phyloP scores from a whole-genome alignment of 352 stramenopile genomes.

The Phytopythium mirpurense region DNA sequence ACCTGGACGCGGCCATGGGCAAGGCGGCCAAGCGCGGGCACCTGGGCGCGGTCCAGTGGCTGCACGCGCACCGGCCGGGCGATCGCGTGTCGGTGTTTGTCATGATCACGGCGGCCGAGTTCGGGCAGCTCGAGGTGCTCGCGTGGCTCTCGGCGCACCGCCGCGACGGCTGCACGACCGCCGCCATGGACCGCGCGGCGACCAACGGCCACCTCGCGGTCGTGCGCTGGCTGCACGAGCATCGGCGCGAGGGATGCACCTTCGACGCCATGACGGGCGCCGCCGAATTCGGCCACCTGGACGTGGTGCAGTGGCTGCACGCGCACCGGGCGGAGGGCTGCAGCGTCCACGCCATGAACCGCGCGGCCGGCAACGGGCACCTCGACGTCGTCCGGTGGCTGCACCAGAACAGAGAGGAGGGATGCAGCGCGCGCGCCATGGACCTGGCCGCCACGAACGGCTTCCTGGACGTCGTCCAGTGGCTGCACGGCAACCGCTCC shows the following conservation, averaged over 20 bases:
- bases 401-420: conserved; percentile 26
- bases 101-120: conserved; percentile 29
- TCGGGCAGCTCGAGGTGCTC: conserved; percentile 25
- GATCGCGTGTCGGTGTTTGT: conserved; percentile 32
- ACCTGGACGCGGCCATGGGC: conserved; percentile 32
- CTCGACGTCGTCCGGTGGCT: conserved; percentile 45
- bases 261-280: conserved; percentile 34
- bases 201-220: conserved; percentile 31
- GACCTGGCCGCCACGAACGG: conserved; percentile 43
- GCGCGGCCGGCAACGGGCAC: conserved; percentile 36
- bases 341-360: conserved; percentile 36
- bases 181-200: conserved; percentile 34
- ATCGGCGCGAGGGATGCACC: conserved; percentile 32
- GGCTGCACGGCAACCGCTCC: conserved; percentile 32
- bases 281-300: conserved; percentile 24
- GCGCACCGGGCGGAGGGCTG: conserved; percentile 29
- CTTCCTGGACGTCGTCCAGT: conserved; percentile 42
- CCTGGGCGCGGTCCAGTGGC: conserved; percentile 23
- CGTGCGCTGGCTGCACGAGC: conserved; percentile 31
- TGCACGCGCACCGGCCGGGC: conserved; percentile 21
- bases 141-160: conserved; percentile 27
- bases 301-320: conserved; percentile 36
- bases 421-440: conserved; percentile 33
- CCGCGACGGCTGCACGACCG: conserved; percentile 19
- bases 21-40: conserved; percentile 31